These are phyloP conservation scores for Pyropia yezoensis DNA, from an alignment of 23 red algal genomes.

Conservation along the genomic window DNA sequence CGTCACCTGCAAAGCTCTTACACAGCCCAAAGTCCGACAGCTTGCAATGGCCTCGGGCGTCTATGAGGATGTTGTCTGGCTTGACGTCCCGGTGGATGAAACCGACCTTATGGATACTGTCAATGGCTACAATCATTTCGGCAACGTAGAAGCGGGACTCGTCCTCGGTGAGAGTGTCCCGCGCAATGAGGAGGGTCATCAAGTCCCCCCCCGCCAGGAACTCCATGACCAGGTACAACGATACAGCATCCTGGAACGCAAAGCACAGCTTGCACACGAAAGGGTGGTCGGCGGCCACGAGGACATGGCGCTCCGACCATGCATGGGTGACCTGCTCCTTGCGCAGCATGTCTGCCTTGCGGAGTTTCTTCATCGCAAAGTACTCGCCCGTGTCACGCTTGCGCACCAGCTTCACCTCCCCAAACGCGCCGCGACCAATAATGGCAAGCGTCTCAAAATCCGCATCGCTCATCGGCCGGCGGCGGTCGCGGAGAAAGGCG, in stretches of 20 bases:
- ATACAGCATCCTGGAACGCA: slow-evolving; percentile 88
- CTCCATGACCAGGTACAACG: slow-evolving; percentile 94
- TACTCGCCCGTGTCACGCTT: slow-evolving; percentile 59
- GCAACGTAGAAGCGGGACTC: slow-evolving; percentile 89
- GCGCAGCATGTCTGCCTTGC: slow-evolving; percentile 90
- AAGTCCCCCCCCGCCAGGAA: slow-evolving; percentile 95
- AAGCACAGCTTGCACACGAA: slow-evolving; percentile 87
- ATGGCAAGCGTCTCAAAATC: slow-evolving; percentile 89
- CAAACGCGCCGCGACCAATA: slow-evolving; percentile 94
- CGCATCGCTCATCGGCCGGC: slow-evolving; percentile 73
- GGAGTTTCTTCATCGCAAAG: slow-evolving; percentile 97
- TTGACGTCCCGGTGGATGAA: slow-evolving; percentile 98
- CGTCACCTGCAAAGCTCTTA: slow-evolving; percentile 48
- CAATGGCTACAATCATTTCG: slow-evolving; percentile 95
- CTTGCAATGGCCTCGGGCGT: slow-evolving; percentile 78
- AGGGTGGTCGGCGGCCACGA: slow-evolving; percentile 76
- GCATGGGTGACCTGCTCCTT: slow-evolving; percentile 97
- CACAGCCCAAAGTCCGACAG: slow-evolving; percentile 97
- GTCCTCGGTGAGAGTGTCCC: slow-evolving; percentile 85
- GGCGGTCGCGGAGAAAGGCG: slow-evolving; percentile 58
- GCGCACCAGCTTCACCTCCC: slow-evolving; percentile 82
- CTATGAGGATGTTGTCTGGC: slow-evolving; percentile 96
- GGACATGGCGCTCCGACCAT: slow-evolving; percentile 81
- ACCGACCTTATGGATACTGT: slow-evolving; percentile 86
- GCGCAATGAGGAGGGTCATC: slow-evolving; percentile 86